phyloP scores from a whole-genome alignment of 768 basidiomycete genomes.

The Calvatia gigantea region DNA sequence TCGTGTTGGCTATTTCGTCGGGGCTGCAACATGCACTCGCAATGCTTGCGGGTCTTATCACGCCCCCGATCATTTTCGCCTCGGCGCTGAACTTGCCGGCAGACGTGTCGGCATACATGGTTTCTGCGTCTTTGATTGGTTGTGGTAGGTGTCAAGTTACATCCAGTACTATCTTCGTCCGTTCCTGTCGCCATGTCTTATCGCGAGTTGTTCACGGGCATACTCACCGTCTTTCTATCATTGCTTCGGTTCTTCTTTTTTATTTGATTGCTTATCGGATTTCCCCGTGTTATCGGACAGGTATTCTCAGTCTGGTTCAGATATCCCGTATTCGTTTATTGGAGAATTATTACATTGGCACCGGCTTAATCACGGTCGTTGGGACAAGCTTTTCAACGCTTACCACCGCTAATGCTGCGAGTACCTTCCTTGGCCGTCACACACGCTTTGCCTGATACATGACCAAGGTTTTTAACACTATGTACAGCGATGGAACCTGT shows the following conservation, averaged over 20 bases:
- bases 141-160: constrained; percentile 48
- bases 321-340: constrained; percentile 69
- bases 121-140: constrained; percentile 78
- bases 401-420: constrained; percentile 64
- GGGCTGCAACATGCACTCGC: constrained; percentile 77
- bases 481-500: constrained; percentile 81
- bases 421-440: neutral
- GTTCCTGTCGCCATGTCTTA: no score
- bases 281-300: constrained; percentile 27
- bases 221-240: neutral
- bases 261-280: neutral
- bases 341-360: constrained; percentile 65
- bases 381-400: constrained; percentile 81
- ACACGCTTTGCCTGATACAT: neutral
- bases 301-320: constrained; percentile 73
- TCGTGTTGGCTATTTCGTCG: constrained; percentile 67
- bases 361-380: constrained; percentile 79
- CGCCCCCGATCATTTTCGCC: constrained; percentile 80
- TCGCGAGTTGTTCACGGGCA: no score
- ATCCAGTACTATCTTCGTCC: no score
- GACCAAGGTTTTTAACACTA: constrained; percentile 64
- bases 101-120: constrained; percentile 66
- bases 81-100: constrained; percentile 56
- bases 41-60: constrained; percentile 81
- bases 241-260: no score